A percentile compares a stretch with the other conserved stretches of the same genome.
Evolutionary conservation across 2,329 filamentous ascomycete genomes (phyloP).

Genomic region (Passalora sequoiae): DNA sequence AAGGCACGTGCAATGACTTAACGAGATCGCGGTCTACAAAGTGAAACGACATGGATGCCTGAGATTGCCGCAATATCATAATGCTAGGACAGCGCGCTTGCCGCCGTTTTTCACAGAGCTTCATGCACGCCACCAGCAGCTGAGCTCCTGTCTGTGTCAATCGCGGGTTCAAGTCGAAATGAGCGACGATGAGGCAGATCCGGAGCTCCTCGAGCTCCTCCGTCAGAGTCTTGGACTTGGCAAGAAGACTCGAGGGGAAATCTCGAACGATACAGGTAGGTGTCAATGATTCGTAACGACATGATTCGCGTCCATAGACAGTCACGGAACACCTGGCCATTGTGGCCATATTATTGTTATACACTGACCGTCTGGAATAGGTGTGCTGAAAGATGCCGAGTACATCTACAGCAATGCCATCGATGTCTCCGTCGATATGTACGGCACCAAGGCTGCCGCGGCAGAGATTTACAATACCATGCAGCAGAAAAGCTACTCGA

Average conservation of each 20-base stretch:
- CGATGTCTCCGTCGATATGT: conserved; percentile 83
- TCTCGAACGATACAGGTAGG: conserved; percentile 32
- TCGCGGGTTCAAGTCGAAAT: too few species aligned
- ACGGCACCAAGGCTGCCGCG: conserved; percentile 75
- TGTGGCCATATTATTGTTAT: too few species aligned
- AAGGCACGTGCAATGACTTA: background rate
- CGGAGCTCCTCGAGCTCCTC: conserved; percentile 78
- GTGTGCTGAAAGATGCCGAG: conserved; percentile 75
- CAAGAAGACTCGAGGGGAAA: conserved; percentile 19
- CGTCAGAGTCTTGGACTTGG: conserved; percentile 64
- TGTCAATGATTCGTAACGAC: too few species aligned
- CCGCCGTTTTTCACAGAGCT: background rate
- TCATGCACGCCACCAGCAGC: too few species aligned
- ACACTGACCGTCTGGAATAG: conserved; percentile 45
- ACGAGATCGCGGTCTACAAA: background rate
- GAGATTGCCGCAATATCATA: too few species aligned
- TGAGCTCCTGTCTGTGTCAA: too few species aligned
- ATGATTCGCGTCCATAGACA: too few species aligned
- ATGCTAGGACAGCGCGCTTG: too few species aligned
- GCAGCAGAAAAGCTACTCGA: conserved; percentile 77
- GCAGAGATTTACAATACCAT: conserved; percentile 73
- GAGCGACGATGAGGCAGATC: conserved; percentile 89
- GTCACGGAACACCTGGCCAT: too few species aligned
- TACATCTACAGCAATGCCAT: conserved; percentile 88
- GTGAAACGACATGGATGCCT: too few species aligned